Conservation (phyloP, 2,329 filamentous ascomycete species). For the Curvularia eragrostidis region DNA sequence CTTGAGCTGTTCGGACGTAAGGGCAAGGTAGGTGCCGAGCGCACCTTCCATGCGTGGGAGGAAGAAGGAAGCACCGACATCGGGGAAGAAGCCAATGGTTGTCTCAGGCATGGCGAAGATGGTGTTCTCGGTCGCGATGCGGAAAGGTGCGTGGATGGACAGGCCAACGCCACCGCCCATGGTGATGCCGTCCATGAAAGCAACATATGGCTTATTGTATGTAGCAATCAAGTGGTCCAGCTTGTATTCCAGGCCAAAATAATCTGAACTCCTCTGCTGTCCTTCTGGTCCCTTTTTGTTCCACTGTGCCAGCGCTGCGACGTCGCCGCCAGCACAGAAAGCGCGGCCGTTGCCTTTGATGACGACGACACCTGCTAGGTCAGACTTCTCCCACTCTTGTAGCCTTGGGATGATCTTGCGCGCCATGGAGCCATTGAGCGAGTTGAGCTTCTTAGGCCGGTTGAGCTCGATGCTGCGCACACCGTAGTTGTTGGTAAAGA, state of each 20-base stretch:
- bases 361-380: constrained; percentile 89
- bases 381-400: constrained; percentile 92
- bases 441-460: constrained; percentile 88
- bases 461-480: constrained; percentile 94
- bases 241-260: constrained; percentile 95
- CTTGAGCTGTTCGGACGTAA: constrained; percentile 83
- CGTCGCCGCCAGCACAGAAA: constrained; percentile 93
- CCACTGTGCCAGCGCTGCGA: constrained; percentile 75
- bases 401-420: constrained; percentile 90
- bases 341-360: constrained; percentile 89
- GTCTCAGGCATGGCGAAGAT: constrained; percentile 99
- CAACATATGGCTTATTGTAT: constrained; percentile 89
- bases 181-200: constrained; percentile 96
- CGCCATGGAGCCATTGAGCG: constrained; percentile 92
- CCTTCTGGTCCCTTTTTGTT: constrained; percentile 74
- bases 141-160: constrained; percentile 91
- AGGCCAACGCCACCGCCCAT: constrained; percentile 98
- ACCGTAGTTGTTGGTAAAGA: constrained; percentile 88
- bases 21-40: constrained; percentile 87
- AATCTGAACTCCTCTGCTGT: constrained; percentile 76
- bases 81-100: constrained; percentile 97
- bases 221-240: constrained; percentile 95
- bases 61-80: constrained; percentile 97
- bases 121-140: constrained; percentile 94
- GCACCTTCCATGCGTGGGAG: constrained; percentile 85